Conservation (phyloP, 78 protist species). For the Bodo saltans region DNA sequence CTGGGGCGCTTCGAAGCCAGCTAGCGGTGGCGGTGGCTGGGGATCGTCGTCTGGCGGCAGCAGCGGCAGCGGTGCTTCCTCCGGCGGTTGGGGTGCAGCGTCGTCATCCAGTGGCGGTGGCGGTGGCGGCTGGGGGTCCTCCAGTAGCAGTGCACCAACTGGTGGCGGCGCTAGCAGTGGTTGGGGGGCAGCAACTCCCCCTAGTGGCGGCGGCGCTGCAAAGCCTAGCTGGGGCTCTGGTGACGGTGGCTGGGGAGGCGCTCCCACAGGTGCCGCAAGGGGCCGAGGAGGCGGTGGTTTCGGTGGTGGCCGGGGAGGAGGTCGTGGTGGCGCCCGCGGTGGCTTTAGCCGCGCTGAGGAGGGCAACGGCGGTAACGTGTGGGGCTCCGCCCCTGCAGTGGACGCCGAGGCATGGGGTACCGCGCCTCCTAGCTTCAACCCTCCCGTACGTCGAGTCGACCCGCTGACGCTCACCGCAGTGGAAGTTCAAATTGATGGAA, state of each 20-base stretch:
- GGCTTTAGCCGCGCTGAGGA: no score
- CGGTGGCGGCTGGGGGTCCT: not conserved
- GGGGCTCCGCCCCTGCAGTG: no score
- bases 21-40: not conserved
- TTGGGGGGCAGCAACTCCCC: not conserved
- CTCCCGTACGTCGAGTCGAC: not conserved
- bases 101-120: not conserved
- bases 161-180: not conserved
- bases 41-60: not conserved
- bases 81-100: not conserved
- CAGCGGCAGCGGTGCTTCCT: not conserved
- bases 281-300: not conserved
- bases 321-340: not conserved
- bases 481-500: not conserved
- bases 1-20: not conserved
- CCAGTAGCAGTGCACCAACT: not conserved
- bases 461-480: not conserved
- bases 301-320: not conserved
- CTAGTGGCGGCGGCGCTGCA: not conserved
- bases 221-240: not conserved
- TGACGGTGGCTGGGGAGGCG: not conserved
- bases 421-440: not conserved
- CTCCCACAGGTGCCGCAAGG: not conserved
- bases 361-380: not conserved
- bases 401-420: not conserved